Conservation (phyloP, 2,329 filamentous ascomycete species). For the Scortechinia acanthostroma region DNA sequence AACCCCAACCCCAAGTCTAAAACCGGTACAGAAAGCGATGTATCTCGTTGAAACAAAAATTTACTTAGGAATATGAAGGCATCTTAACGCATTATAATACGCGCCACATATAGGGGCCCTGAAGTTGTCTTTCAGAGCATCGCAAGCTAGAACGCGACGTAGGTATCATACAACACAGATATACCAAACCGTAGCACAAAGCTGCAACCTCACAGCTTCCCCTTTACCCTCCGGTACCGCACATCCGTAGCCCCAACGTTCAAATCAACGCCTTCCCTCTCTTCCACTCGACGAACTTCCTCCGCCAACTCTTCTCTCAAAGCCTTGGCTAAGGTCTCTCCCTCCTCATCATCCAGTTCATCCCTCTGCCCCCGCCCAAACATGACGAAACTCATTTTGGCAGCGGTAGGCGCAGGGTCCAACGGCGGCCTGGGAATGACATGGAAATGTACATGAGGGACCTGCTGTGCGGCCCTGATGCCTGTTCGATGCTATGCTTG, state of each 20-base stretch:
- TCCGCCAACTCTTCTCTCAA: background rate
- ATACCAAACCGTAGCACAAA: background rate
- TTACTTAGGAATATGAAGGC: too few relatives aligned
- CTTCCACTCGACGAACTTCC: background rate
- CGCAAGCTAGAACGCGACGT: background rate
- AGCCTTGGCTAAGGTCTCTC: background rate
- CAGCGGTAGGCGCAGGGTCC: background rate
- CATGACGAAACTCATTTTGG: background rate
- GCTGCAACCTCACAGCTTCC: background rate
- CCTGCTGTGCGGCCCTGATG: background rate
- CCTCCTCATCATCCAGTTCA: background rate
- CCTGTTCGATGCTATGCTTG: background rate
- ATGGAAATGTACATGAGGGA: conserved; percentile 2
- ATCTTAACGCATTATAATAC: too few relatives aligned
- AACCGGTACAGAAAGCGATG: too few relatives aligned
- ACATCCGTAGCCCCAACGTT: background rate
- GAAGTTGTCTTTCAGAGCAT: too few relatives aligned
- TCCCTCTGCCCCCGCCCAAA: background rate
- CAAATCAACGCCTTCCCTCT: background rate
- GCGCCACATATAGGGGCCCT: too few relatives aligned
- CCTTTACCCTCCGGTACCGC: background rate
- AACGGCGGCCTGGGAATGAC: background rate
- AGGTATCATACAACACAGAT: background rate
- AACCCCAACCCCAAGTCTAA: too few relatives aligned
- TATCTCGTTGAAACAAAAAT: too few relatives aligned